phyloP scores from a whole-genome alignment of 106 monocot species.

The Allium cepa region DNA sequence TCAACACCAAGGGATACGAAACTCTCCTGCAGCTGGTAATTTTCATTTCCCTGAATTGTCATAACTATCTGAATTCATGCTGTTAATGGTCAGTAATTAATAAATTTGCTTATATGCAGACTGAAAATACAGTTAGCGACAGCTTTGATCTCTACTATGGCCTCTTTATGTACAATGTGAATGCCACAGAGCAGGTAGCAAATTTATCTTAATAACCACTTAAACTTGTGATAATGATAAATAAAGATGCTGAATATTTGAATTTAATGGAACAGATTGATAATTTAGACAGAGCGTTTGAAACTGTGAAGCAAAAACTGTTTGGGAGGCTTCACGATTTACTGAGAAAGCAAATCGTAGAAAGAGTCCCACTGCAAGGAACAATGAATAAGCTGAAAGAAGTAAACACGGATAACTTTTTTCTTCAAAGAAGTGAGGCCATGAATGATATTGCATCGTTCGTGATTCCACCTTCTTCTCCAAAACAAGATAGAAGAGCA shows the following conservation, averaged over 20 bases:
- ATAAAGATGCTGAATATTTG: neutral
- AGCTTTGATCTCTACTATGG: slow-evolving; percentile 69
- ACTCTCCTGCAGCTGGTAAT: slow-evolving; percentile 57
- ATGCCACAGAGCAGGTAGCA: slow-evolving; percentile 52
- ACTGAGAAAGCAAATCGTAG: slow-evolving; percentile 57
- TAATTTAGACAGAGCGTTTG: slow-evolving; percentile 57
- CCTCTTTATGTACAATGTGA: slow-evolving; percentile 68
- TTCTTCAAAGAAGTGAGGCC: neutral
- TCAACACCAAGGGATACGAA: slow-evolving; percentile 70
- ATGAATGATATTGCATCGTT: neutral
- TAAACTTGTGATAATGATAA: neutral
- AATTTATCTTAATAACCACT: neutral
- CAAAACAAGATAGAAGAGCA: neutral
- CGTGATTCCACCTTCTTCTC: neutral
- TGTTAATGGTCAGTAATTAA: neutral
- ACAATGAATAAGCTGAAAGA: neutral
- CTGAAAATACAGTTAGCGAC: slow-evolving; percentile 48
- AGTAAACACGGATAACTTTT: neutral
- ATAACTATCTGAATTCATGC: too few relatives aligned
- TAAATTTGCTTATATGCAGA: slow-evolving; percentile 16
- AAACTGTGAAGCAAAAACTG: slow-evolving; percentile 65
- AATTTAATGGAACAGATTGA: slow-evolving; percentile 32
- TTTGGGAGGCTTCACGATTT: slow-evolving; percentile 50
- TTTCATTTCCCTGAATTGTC: too few relatives aligned
- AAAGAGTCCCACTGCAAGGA: slow-evolving; percentile 29